A percentile compares a stretch with the other conserved stretches of the same genome.
phyloP scores from a whole-genome alignment of 805 yeast species.

The Lachancea sp. region DNA sequence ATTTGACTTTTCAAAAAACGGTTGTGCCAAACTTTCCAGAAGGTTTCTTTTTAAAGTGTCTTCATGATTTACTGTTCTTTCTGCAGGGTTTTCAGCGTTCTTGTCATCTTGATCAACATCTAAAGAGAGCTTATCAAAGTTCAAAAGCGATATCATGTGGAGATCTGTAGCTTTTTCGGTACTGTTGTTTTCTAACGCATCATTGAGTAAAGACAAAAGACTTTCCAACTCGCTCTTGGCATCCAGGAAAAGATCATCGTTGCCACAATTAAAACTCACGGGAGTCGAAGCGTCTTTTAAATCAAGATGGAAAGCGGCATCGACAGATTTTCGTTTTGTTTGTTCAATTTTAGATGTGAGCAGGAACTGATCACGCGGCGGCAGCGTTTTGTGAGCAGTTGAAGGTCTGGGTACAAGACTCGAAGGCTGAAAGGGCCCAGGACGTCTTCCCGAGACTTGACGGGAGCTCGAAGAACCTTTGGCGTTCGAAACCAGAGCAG shows the following conservation, averaged over 20 bases:
- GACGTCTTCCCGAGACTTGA: neutral
- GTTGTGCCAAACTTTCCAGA: constrained; percentile 32
- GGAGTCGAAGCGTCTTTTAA: neutral
- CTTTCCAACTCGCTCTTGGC: constrained; percentile 28
- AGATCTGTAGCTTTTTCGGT: constrained; percentile 27
- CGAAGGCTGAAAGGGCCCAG: constrained; percentile 2
- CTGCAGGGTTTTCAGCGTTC: constrained; percentile 7
- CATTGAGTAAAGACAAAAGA: constrained; percentile 26
- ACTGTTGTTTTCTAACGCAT: constrained; percentile 28
- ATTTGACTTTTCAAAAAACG: constrained; percentile 28
- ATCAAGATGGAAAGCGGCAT: neutral
- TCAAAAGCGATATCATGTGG: constrained; percentile 30
- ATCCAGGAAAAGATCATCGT: constrained; percentile 14
- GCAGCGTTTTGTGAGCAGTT: neutral
- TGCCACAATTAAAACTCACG: constrained; percentile 7
- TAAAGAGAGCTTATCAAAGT: constrained; percentile 27
- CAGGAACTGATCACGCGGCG: neutral
- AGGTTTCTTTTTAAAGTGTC: constrained; percentile 22
- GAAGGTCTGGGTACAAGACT: neutral
- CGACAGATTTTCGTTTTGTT: neutral
- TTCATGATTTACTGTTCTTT: constrained; percentile 8
- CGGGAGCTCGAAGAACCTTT: neutral
- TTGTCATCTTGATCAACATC: constrained; percentile 13
- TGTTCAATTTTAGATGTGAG: neutral
- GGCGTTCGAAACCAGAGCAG: constrained; percentile 28